Evolutionary conservation across 2,329 filamentous ascomycete species (phyloP).

Genomic region (Keithomyces neogunnii): DNA sequence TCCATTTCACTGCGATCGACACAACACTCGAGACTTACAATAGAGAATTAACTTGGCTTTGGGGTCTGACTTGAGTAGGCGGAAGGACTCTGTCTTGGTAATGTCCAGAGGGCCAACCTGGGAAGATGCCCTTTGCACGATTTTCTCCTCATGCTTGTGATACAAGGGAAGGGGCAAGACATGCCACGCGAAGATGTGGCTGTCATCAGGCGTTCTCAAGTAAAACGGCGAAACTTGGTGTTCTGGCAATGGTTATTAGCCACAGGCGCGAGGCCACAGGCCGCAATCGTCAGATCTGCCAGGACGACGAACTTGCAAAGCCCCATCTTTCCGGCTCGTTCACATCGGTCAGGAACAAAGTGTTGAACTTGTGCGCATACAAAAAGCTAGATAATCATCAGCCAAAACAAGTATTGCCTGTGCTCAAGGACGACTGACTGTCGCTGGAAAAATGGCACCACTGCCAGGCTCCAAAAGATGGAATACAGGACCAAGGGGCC

Average conservation of each 20-base stretch:
- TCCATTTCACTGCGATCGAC: not conserved
- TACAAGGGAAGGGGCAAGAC: constrained; percentile 74
- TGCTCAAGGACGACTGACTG: constrained; percentile 52
- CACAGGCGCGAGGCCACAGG: not conserved
- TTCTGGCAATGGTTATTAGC: constrained; percentile 34
- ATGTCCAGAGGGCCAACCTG: constrained; percentile 39
- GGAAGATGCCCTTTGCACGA: constrained; percentile 44
- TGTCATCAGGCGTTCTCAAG: constrained; percentile 64
- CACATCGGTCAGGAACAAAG: constrained; percentile 61
- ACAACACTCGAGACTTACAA: constrained; percentile 34
- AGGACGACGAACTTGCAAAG: constrained; percentile 57
- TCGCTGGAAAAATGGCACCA: constrained; percentile 66
- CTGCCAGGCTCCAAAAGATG: constrained; percentile 54
- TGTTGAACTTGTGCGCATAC: constrained; percentile 76
- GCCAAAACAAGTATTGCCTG: not conserved
- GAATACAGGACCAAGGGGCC: constrained; percentile 57
- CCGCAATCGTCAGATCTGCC: too few relatives aligned
- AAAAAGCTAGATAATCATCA: constrained; percentile 49
- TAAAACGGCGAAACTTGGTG: constrained; percentile 86
- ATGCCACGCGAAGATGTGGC: constrained; percentile 83
- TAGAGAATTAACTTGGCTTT: constrained; percentile 55
- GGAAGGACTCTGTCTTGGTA: constrained; percentile 48
- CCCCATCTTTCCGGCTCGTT: constrained; percentile 75
- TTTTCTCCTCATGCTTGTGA: constrained; percentile 55
- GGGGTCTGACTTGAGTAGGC: constrained; percentile 53